Evolutionary conservation across 352 stramenopile genomes (phyloP), one percentile per base, ranked within the genome.

Genomic region (Albugo candida): DNA sequence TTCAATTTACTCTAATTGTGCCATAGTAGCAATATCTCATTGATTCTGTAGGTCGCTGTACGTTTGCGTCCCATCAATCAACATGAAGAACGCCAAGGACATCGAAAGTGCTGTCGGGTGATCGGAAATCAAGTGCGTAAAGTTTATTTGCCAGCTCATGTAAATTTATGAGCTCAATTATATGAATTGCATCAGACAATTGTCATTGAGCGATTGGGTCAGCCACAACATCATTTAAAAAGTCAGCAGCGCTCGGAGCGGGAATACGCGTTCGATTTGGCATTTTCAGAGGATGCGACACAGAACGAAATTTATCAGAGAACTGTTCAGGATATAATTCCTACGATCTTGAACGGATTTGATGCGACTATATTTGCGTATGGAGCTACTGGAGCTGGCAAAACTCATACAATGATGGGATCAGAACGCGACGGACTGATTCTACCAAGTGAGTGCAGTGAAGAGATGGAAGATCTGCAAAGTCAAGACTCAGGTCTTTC

Each of bases 291-390:
- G 11, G 55, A 70, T 24, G 57, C 67, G 1, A 54, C 52, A 13
- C 67, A 76, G 47, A 65, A 76, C 45, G 67, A 76, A 19, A 65
- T 79, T 13, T 79, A 79, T 49, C 43, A 54, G 14, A 69, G 70
- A 47, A 79, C 67, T 2, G 67, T 79, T 44, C 70, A 67, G 44
- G 64, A 75, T 38, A 71, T 76, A 27, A 57, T 79, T 13, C 67
- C 67, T 2, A 79, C 67, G 21, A 73, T 79, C n/a, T 53, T 89
- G 10, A 65, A 82, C 39, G 76, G 73, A 24, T 86, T 79, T 58
- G 70, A 84, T 49, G 72, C 67, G n/a, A 87, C 75, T 4, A 81
- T 87, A 53, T 87, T 87, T 54, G 75, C 75, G 55, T 75, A 54
- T 44, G 70, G 70, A 5, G 65, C 67, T 1, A 82, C 70, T 1